phyloP scores from a whole-genome alignment of 192 early-diverging fungal species.

The Rhizophagus clarus region DNA sequence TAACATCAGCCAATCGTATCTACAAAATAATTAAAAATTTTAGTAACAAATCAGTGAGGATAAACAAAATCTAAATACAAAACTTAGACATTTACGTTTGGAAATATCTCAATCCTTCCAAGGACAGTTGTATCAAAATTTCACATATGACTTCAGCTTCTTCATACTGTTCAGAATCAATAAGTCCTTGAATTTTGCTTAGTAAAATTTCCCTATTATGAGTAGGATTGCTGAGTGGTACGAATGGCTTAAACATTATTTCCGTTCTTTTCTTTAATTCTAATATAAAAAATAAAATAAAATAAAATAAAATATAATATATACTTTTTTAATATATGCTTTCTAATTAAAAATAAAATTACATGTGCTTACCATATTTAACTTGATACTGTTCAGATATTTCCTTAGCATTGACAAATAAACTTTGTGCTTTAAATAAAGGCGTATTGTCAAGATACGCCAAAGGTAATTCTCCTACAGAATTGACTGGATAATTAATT shows the following conservation, averaged over 20 bases:
- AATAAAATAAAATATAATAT: background rate
- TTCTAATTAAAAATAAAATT: background rate
- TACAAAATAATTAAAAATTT: background rate
- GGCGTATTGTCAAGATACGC: constrained; percentile 71
- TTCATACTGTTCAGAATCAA: constrained; percentile 61
- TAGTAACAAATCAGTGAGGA: background rate
- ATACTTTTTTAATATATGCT: background rate
- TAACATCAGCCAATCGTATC: constrained; percentile 94
- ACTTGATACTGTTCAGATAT: constrained; percentile 86
- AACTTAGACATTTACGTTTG: constrained; percentile 60
- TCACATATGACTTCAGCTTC: constrained; percentile 71
- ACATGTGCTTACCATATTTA: constrained; percentile 60
- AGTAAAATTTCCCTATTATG: constrained; percentile 57
- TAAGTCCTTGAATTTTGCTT: constrained; percentile 59
- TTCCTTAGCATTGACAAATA: constrained; percentile 80
- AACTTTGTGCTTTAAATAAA: constrained; percentile 75
- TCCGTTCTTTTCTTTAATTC: constrained; percentile 77
- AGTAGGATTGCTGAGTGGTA: constrained; percentile 56
- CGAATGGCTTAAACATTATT: constrained; percentile 79
- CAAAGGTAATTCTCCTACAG: constrained; percentile 88
- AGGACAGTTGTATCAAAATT: constrained; percentile 61
- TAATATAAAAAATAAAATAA: constrained; percentile 26
- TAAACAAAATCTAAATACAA: background rate
- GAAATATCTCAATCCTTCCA: constrained; percentile 90
- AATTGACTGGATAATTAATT: constrained; percentile 88